Conservation (phyloP, 306 rosid genomes). For the Sindora glabra region DNA sequence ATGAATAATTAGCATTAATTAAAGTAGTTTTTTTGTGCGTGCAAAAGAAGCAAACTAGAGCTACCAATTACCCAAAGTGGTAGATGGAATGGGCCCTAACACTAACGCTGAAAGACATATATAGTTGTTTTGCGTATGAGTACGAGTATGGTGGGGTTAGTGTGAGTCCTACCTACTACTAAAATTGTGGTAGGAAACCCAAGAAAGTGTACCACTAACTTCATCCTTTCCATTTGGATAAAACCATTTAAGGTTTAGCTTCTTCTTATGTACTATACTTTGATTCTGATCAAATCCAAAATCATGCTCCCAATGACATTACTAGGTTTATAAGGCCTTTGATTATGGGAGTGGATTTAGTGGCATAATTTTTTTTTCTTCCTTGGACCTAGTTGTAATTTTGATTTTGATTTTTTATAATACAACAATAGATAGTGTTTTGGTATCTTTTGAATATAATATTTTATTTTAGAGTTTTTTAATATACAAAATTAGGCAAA, state of each 20-base stretch:
- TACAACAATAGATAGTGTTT: too few species aligned
- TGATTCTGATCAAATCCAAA: constrained; percentile 3
- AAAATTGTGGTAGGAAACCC: constrained; percentile 16
- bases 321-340: not conserved
- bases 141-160: constrained; percentile 16
- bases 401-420: too few species aligned
- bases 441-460: too few species aligned
- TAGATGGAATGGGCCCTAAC: constrained; percentile 20
- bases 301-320: constrained; percentile 5
- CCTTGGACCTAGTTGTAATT: too few species aligned
- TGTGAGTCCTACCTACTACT: constrained; percentile 18
- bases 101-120: not conserved
- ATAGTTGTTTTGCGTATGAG: constrained; percentile 14
- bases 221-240: constrained; percentile 20
- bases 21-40: not conserved
- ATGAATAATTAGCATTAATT: not conserved
- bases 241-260: not conserved
- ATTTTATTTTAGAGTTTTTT: too few species aligned
- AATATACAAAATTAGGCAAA: too few species aligned
- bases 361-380: too few species aligned
- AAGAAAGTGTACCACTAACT: constrained; percentile 8
- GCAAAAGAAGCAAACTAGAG: not conserved
- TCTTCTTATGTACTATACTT: constrained; percentile 15
- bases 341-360: too few species aligned
- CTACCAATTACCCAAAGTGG: constrained; percentile 13